Conservation (phyloP, 208 protist species). For the Acanthamoeba healyi region DNA sequence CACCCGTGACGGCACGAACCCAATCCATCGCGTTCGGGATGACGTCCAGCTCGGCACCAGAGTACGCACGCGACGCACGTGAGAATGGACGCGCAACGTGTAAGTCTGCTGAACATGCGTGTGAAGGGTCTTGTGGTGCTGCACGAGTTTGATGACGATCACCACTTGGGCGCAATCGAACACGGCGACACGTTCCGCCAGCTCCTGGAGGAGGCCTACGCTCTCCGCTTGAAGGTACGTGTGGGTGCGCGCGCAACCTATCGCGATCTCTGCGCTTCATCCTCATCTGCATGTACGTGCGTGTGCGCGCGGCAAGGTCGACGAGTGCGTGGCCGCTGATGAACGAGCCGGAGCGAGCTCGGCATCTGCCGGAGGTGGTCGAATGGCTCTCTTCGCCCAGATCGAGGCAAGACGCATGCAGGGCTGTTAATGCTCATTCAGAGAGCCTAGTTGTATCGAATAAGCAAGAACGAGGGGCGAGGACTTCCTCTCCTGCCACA, state of each 20-base stretch:
- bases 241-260: not conserved
- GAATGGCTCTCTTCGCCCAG: not conserved
- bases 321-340: constrained; percentile 4
- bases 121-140: not conserved
- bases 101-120: not conserved
- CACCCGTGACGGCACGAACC: not conserved
- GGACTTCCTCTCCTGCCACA: too few species aligned
- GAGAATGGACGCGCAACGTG: not conserved
- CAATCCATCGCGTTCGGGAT: not conserved
- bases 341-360: not conserved
- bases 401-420: not conserved
- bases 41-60: constrained; percentile 5
- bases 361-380: not conserved
- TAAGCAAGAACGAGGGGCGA: too few species aligned
- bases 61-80: not conserved
- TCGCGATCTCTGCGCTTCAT: too few species aligned
- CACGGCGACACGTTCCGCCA: not conserved
- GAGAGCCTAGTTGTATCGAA: too few species aligned
- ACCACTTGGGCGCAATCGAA: not conserved
- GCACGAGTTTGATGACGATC: constrained; percentile 11
- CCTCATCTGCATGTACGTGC: too few species aligned
- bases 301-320: not conserved
- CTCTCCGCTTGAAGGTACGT: not conserved
- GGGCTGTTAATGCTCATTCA: too few species aligned
- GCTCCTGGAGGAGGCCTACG: not conserved